Evolutionary conservation across 2,329 filamentous ascomycete genomes (phyloP), one percentile per base, ranked within the genome.

Genomic region (Ilyonectria sp.): DNA sequence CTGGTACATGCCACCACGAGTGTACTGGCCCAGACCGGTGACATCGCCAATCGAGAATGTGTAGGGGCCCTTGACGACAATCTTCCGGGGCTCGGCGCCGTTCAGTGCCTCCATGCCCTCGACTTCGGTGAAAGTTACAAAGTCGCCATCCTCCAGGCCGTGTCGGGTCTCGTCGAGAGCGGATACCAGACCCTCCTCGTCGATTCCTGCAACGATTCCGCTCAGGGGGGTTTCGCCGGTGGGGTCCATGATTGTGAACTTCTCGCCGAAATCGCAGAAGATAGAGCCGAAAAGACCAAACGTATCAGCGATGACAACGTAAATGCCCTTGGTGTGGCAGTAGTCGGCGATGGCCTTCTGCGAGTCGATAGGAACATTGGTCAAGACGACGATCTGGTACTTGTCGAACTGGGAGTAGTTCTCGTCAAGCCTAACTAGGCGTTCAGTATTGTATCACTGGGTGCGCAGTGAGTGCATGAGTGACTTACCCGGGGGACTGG

Each of bases 1-100:
- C 44, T 93, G 92, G 81, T 93, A 99, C 67, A 97, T 89, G 68
- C 96, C 96, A 53, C 95, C 95, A 58, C 93, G 89, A 84, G 93
- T 86, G 84, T 99, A 99, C 76, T 93, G 87, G 40, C 96, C 96
- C 40, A 98, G 87, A 6, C 90, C 92, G 26, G 93, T 94, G 10
- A 98, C 94, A 79, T 98, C 94, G 47, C 95, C 96, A 74, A 99
- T 98, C 15, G 94, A 96, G 83, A 99, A 99, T 9, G 95, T 97
- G 81, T 98, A 99, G 4, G 96, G 96, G 1, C 93, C 96, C 84
- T 97, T 98, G 56, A 98, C 94, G 4, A 92, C 94, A 69, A 99
- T 90, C 84, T 98, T 97, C 73, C 93, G 91, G 56, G 96, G 95
- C 69, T 94, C 93, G 50, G 90, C 88, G 74, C 89, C 89, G 80